These are phyloP conservation scores for Monascus purpureus DNA, from an alignment of 495 filamentous ascomycete genomes.

Conservation along the genomic window DNA sequence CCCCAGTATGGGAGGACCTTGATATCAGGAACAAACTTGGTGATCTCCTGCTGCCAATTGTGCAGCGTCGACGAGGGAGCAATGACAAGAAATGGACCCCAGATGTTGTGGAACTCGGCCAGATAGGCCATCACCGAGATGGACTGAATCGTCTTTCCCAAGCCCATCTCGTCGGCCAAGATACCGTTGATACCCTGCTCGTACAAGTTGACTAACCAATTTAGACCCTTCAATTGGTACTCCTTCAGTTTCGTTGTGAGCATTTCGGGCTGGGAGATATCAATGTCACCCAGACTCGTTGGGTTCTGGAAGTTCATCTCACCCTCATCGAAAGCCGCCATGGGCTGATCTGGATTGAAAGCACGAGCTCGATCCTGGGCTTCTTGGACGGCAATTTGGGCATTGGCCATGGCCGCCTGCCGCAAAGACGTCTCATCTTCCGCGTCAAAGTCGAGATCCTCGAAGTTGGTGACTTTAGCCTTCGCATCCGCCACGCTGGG, in stretches of 20 bases:
- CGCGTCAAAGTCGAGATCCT: slow-evolving; percentile 88
- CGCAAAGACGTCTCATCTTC: slow-evolving; percentile 76
- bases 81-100: slow-evolving; percentile 96
- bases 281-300: slow-evolving; percentile 80
- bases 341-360: slow-evolving; percentile 61
- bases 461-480: slow-evolving; percentile 76
- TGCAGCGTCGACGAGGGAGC: slow-evolving; percentile 92
- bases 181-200: slow-evolving; percentile 99
- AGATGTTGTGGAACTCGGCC: slow-evolving; percentile 92
- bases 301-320: slow-evolving; percentile 99
- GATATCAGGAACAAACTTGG: slow-evolving; percentile 80
- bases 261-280: slow-evolving; percentile 89
- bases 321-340: slow-evolving; percentile 50
- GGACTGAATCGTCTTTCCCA: slow-evolving; percentile 96
- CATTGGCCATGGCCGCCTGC: slow-evolving; percentile 84
- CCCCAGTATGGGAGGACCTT: slow-evolving; percentile 98
- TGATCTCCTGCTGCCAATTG: slow-evolving; percentile 99
- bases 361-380: slow-evolving; percentile 82
- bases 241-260: slow-evolving; percentile 90
- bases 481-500: slow-evolving; percentile 42
- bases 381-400: slow-evolving; percentile 89
- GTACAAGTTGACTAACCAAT: slow-evolving; percentile 98
- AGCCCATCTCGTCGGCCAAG: slow-evolving; percentile 97
- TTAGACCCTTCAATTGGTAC: slow-evolving; percentile 96
- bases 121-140: slow-evolving; percentile 99